Evolutionary conservation across 2,329 filamentous ascomycete genomes (phyloP), one percentile per base, ranked within the genome.

Genomic region (Macrophomina phaseolina): DNA sequence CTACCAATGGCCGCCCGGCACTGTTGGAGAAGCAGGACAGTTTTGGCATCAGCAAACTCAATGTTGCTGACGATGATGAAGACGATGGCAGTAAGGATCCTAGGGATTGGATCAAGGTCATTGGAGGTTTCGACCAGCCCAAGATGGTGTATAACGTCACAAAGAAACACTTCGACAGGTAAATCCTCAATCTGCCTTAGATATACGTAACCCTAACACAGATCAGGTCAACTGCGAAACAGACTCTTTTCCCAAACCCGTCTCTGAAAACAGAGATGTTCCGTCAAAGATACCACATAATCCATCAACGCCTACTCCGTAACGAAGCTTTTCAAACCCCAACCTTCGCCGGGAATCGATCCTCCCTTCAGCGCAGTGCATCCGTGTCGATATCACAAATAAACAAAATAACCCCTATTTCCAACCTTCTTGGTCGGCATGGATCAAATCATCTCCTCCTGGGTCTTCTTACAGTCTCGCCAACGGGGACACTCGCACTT

Each of bases 251-350:
- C 69, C 93, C 96, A 0, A 83, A 87, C 8, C 89, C 93, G 16
- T 87, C 89, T 5, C 91, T 94, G 74, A 97, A 97, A 78, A 97
- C 93, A 1, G 84, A 88, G 3, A 83, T 95, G 52, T 97, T 97
- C 80, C 88, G 93, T 70, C 94, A 97, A 76, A 87, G 94, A 69
- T 98, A 96, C 77, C 91, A 97, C 73, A 86, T 98, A 65, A 90
- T 98, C 61, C 91, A 97, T 76, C 94, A 98, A 77, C 90, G 95
- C 18, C 86, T 98, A 18, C 86, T 98, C 48, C 90, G 95, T 58
- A 97, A 97, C 75, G 93, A 97, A 78, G 90, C 92, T 23, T 99
- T 99, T 73, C 94, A 97, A 77, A 89, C 89, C 23, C 93, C 93
- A 1, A 85, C 90, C 23, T 89, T 97, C 65, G 87, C 90, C 7